Base-by-base conservation (phyloP, 1,284 basidiomycete species). In the Agaricales sp. region DNA sequence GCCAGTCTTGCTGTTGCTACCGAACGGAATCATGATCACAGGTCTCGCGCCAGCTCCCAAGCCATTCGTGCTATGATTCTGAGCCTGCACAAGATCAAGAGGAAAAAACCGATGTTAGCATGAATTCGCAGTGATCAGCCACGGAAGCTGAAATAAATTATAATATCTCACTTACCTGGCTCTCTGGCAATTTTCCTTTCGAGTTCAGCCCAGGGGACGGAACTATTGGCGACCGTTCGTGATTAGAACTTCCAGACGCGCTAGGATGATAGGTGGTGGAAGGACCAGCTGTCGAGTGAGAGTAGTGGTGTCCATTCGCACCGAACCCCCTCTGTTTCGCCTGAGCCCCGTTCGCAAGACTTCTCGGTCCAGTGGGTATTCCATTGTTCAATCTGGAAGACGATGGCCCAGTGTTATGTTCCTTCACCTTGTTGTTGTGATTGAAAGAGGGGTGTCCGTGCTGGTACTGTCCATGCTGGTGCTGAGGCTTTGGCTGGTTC, bases 1-100 rank as follows among this genome's bases (percentile, higher is more conserved):
- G 16, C 35, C 43, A 46, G 41, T 25, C 16, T 43, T 48, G 59
- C 51, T 48, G 58, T n/a, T n/a, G 16, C 39, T 20, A 16, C 39
- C 39, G 18, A 41, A 41, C 4, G 39, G 19, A 20, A 41, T 41
- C 39, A 16, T 18, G 16, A 41, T 41, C 18, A 6, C 39, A 16
- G 39, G 39, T 8, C 39, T 6, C 39, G 18, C 4, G n/a, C n/a
- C 39, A 8, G n/a, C 18, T 4, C 18, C 39, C 39, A 41, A 20
- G 18, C 39, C 39, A 41, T 35, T 35, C 30, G 30, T 35, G 11
- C n/a, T 8, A 35, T n/a, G n/a, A n/a, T n/a, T n/a, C n/a, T n/a
- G n/a, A n/a, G n/a, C n/a, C n/a, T n/a, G n/a, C n/a, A n/a, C n/a
- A n/a, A n/a, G n/a, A n/a, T n/a, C n/a, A n/a, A n/a, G n/a, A n/a